phyloP scores from a whole-genome alignment of 768 basidiomycete species.

The Scleroderma citrinum region DNA sequence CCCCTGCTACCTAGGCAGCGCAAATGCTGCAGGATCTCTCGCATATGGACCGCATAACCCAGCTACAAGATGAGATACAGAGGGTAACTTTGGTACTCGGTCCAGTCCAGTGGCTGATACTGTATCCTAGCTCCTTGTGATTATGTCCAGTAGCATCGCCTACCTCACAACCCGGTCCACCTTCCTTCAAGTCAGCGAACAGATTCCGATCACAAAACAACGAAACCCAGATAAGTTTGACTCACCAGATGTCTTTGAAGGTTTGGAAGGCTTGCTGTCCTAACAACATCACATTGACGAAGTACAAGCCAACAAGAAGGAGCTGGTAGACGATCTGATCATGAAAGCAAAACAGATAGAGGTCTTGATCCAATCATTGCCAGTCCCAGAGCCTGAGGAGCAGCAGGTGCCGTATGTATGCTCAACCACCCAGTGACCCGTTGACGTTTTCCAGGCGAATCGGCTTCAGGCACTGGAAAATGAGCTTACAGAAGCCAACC shows the following conservation, averaged over 20 bases:
- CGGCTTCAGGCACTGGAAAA: constrained; percentile 63
- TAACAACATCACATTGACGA: not conserved
- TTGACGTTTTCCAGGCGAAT: constrained; percentile 43
- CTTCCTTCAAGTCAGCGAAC: constrained; percentile 71
- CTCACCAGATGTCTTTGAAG: constrained; percentile 67
- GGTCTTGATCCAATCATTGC: constrained; percentile 73
- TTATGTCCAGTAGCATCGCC: constrained; percentile 78
- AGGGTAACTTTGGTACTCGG: constrained; percentile 40
- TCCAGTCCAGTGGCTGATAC: not conserved
- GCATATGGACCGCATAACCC: constrained; percentile 95
- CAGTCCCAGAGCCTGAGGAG: constrained; percentile 73
- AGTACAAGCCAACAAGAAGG: constrained; percentile 67
- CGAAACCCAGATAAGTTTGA: constrained; percentile 70
- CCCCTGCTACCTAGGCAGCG: not conserved
- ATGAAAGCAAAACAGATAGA: constrained; percentile 88
- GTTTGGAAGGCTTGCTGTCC: constrained; percentile 28
- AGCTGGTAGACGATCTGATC: constrained; percentile 77
- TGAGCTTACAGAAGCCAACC: constrained; percentile 68
- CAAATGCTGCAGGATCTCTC: constrained; percentile 84
- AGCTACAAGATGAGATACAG: constrained; percentile 92
- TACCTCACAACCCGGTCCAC: constrained; percentile 75
- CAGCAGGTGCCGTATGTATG: constrained; percentile 46
- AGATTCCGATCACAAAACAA: constrained; percentile 81
- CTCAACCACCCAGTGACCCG: not conserved
- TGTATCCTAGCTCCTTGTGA: constrained; percentile 64